Conservation (phyloP, 345 rosid species). For the Tarenaya hassleriana region DNA sequence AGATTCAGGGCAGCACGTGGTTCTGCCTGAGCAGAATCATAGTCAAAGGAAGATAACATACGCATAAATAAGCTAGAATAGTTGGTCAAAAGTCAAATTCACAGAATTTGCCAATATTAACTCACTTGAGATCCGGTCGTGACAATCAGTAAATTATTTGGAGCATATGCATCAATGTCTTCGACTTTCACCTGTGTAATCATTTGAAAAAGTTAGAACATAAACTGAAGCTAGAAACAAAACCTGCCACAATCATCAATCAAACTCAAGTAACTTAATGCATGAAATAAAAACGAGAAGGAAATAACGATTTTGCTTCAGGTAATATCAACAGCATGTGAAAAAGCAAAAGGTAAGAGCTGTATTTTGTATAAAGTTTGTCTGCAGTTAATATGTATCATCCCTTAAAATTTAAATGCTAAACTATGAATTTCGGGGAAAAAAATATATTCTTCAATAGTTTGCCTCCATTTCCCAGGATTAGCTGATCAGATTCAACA, state of each 20-base stretch:
- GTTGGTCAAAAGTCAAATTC: background rate
- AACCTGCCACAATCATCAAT: conserved; percentile 2
- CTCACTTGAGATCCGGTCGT: conserved; percentile 99
- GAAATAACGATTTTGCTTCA: background rate
- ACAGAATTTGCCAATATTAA: conserved; percentile 14
- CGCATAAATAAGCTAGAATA: conserved; percentile 15
- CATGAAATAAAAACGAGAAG: background rate
- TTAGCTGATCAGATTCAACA: conserved; percentile 1
- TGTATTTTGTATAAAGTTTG: background rate
- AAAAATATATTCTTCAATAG: background rate
- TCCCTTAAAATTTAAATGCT: background rate
- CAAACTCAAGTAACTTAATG: background rate
- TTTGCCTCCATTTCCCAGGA: background rate
- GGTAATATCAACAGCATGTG: no score
- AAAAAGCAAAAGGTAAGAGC: no score
- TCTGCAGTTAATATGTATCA: no score
- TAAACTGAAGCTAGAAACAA: conserved; percentile 8
- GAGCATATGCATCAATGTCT: conserved; percentile 94
- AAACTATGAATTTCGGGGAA: background rate
- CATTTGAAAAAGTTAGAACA: conserved; percentile 9
- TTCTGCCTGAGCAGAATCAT: conserved; percentile 79
- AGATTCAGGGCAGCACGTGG: conserved; percentile 97
- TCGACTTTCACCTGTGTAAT: conserved; percentile 68
- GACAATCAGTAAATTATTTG: conserved; percentile 87
- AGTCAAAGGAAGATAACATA: conserved; percentile 30